These are phyloP conservation scores for Metschnikowia vanudenii DNA, from an alignment of 805 yeast genomes.

Conservation along the genomic window DNA sequence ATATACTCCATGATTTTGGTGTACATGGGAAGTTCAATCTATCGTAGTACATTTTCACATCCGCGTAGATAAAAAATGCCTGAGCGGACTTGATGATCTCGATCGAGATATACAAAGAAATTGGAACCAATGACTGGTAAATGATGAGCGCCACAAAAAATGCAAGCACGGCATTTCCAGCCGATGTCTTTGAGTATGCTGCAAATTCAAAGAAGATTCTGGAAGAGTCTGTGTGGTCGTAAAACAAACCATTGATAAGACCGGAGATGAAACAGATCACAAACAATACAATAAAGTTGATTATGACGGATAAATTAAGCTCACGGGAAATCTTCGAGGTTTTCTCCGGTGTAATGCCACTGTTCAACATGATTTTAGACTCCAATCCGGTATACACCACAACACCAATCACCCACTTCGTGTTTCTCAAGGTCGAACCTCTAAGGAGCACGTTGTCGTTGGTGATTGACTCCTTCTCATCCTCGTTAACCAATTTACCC, in stretches of 20 bases:
- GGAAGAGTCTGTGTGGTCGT: conserved; percentile 44
- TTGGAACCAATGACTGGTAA: conserved; percentile 79
- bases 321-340: conserved; percentile 63
- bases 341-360: conserved; percentile 77
- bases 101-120: conserved; percentile 75
- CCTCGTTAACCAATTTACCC: conserved; percentile 31
- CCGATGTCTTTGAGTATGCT: conserved; percentile 56
- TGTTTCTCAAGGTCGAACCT: conserved; percentile 71
- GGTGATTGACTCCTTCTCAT: conserved; percentile 55
- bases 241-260: conserved; percentile 64
- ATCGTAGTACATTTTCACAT: conserved; percentile 67
- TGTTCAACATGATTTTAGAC: conserved; percentile 72
- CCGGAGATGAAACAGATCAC: conserved; percentile 68
- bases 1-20: conserved; percentile 81
- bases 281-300: conserved; percentile 62
- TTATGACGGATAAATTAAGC: conserved; percentile 62
- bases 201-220: conserved; percentile 59
- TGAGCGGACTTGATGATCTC: conserved; percentile 82
- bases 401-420: conserved; percentile 72
- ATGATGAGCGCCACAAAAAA: conserved; percentile 76
- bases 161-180: conserved; percentile 65
- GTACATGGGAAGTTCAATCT: conserved; percentile 75
- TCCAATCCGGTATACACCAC: conserved; percentile 78
- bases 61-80: conserved; percentile 77
- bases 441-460: conserved; percentile 65